A percentile compares a stretch with the other conserved stretches of the same genome.
Evolutionary conservation across 176 grass and related monocot genomes (phyloP).

Genomic region (Leersia perrieri): DNA sequence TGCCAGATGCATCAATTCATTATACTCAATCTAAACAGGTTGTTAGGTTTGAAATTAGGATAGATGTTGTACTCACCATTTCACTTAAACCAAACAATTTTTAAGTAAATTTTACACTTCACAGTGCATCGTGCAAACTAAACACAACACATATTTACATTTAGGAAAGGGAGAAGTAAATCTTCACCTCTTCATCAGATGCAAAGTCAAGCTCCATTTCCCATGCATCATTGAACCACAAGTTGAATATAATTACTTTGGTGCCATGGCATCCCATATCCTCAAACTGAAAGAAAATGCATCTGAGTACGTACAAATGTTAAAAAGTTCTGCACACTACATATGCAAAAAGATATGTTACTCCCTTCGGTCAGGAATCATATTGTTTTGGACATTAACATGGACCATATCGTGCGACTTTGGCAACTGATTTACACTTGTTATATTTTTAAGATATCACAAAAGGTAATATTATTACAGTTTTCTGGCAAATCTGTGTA

Average conservation of each 20-base stretch:
- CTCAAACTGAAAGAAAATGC: constrained; percentile 28
- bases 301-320: background rate
- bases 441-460: no score
- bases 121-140: background rate
- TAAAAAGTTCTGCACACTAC: background rate
- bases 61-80: no score
- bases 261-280: constrained; percentile 41
- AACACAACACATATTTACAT: background rate
- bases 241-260: constrained; percentile 42
- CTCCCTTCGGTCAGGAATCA: no score
- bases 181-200: constrained; percentile 33
- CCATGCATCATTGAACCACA: constrained; percentile 42
- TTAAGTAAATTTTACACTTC: background rate
- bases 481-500: no score
- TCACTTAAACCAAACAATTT: no score
- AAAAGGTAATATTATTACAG: no score
- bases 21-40: no score
- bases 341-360: background rate
- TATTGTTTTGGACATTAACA: no score
- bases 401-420: no score
- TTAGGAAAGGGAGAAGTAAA: constrained; percentile 4
- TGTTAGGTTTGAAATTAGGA: no score
- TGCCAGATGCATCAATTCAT: no score
- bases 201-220: constrained; percentile 54
- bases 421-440: no score